Evolutionary conservation across 2,329 filamentous ascomycete species (phyloP).

Genomic region (Colletotrichum abscissum): DNA sequence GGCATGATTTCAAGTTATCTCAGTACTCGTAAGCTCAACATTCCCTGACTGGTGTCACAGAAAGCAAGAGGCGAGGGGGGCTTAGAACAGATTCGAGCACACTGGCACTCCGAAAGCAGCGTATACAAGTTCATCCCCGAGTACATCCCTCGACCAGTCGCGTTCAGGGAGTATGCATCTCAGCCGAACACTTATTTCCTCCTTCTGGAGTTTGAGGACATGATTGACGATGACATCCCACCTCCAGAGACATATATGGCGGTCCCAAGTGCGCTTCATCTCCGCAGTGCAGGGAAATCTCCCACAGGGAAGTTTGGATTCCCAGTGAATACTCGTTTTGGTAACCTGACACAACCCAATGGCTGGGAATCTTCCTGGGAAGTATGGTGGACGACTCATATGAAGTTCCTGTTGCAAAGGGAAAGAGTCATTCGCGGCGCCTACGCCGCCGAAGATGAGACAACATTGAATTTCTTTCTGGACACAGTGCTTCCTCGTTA

Average conservation of each 20-base stretch:
- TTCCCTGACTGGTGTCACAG: not conserved
- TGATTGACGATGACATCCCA: conserved; percentile 41
- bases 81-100: not conserved
- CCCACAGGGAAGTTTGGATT: conserved; percentile 40
- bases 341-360: conserved; percentile 37
- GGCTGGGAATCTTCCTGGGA: conserved; percentile 40
- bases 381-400: conserved; percentile 38
- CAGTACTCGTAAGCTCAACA: not conserved
- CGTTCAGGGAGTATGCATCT: conserved; percentile 30
- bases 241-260: conserved; percentile 35
- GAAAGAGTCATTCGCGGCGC: conserved; percentile 35
- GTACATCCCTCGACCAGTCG: not conserved
- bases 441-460: not conserved
- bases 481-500: conserved; percentile 12
- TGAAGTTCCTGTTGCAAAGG: conserved; percentile 37
- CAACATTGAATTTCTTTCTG: not conserved
- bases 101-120: not conserved
- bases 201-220: conserved; percentile 40
- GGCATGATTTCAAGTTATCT: not conserved
- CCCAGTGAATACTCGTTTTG: conserved; percentile 1
- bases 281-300: conserved; percentile 40
- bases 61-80: not conserved
- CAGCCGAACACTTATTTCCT: conserved; percentile 40
- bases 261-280: conserved; percentile 38
- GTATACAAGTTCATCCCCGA: not conserved